Base-by-base conservation (phyloP, 2,329 filamentous ascomycete genomes). In the Microdochium paspali region DNA sequence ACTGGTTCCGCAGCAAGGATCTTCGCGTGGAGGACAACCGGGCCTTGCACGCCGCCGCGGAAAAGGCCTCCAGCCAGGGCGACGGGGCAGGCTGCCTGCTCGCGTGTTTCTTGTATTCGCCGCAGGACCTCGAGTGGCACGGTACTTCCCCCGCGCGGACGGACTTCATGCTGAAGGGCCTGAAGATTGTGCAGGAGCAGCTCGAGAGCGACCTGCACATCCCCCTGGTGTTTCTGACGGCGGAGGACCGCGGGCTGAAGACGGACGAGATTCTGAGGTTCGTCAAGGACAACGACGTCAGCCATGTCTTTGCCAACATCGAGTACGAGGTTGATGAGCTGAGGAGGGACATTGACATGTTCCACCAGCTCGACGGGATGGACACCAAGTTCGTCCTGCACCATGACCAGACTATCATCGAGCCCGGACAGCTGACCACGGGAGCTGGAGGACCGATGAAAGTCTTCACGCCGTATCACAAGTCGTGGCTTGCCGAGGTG, bases 401-500 rank as follows among this genome's bases (percentile, higher is more conserved):
- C 6, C 56, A 58, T 20, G 54, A 59, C 25, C 56, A 58, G 49
- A 59, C 56, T 1, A 47, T 57, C 9, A 46, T 56, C 3, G 50
- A 50, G 32, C 54, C 55, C 2, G 51, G 50, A 10, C 48, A 44
- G 24, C 43, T 58, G 20, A 45, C 6, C 7, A 53, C 53, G 1
- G 52, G 53, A n/a, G 31, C 50, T 0, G 56, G 56, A 18, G 50
- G 51, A 3, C 56, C 54, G 12, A 35, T 51, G 10, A 54, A 58
- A 39, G 56, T 59, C 25, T 59, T 55, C 43, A 59, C 56, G 6
- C 56, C 54, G 12, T 59, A 57, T n/a, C 54, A 58, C 49, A 54
- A 55, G 35, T 50, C 53, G 4, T 58, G 56, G 56, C 47, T 65
- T 55, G 48, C 67, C 64, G 24, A 73, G 63, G 44, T 70, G 59